phyloP scores from a whole-genome alignment of 1,284 basidiomycete genomes.

The Ceratobasidium sp. region DNA sequence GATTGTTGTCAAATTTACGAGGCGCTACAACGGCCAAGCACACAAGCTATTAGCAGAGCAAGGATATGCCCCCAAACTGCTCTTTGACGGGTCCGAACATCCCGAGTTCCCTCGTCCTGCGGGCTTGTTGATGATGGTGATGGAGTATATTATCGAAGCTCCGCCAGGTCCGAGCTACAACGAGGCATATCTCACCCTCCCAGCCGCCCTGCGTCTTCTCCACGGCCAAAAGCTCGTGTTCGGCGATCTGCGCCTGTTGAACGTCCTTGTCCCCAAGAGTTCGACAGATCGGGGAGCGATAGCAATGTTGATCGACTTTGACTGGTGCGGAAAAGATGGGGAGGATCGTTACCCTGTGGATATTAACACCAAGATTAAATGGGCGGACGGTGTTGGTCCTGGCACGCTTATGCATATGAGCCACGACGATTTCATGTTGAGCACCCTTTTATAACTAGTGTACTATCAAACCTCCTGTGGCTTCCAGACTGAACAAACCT shows the following conservation, averaged over 20 bases:
- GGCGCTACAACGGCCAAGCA: conserved; percentile 32
- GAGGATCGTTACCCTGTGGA: conserved; percentile 13
- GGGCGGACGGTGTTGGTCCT: conserved; percentile 1
- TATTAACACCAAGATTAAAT: conserved; percentile 6
- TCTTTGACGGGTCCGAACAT: conserved; percentile 17
- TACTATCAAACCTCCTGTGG: no score
- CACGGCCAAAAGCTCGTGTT: conserved; percentile 30
- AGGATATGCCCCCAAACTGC: conserved; percentile 44
- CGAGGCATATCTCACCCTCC: background rate
- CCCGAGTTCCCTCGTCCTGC: background rate
- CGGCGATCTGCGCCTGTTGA: conserved; percentile 34
- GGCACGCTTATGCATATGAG: background rate
- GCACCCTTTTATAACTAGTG: no score
- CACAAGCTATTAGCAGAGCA: conserved; percentile 44
- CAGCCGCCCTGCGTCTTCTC: conserved; percentile 13
- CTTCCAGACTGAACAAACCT: no score
- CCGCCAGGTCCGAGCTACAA: background rate
- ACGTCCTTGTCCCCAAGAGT: background rate
- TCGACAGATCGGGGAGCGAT: background rate
- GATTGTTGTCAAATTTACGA: conserved; percentile 47
- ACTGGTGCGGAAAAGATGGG: conserved; percentile 30
- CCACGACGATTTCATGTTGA: conserved; percentile 17
- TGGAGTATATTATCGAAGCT: conserved; percentile 14
- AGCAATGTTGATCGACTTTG: conserved; percentile 37
- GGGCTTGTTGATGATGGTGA: conserved; percentile 11